A percentile compares a stretch with the other conserved stretches of the same genome.
Conservation (phyloP, 352 stramenopile species). For the Blastocystis hominis region DNA sequence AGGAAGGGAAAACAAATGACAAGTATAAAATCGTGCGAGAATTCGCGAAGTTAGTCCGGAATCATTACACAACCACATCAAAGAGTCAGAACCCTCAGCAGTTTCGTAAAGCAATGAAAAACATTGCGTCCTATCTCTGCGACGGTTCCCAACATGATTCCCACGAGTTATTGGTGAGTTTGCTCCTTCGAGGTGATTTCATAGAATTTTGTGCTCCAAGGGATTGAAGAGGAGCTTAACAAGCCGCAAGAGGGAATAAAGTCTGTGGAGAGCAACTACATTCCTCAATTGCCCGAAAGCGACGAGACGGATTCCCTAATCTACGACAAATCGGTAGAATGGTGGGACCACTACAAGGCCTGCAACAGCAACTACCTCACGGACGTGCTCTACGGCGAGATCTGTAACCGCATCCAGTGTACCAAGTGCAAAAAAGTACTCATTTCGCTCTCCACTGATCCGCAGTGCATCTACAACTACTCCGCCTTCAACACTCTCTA, state of each 20-base stretch:
- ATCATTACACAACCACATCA: background rate
- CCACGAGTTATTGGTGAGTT: slow-evolving; percentile 29
- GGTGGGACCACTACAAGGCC: slow-evolving; percentile 6
- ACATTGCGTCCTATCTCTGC: slow-evolving; percentile 48
- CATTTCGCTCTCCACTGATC: background rate
- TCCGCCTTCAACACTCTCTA: slow-evolving; percentile 44
- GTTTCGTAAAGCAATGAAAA: slow-evolving; percentile 41
- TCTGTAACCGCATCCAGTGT: slow-evolving; percentile 45
- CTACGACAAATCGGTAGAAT: background rate
- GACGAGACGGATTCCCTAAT: background rate
- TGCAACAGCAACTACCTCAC: slow-evolving; percentile 31
- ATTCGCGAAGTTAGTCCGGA: slow-evolving; percentile 18
- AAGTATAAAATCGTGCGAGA: slow-evolving; percentile 45
- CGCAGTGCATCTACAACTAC: slow-evolving; percentile 16
- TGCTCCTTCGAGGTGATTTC: background rate
- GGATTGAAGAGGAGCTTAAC: slow-evolving; percentile 44
- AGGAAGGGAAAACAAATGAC: slow-evolving; percentile 36
- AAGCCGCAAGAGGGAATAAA: background rate
- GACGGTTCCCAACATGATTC: slow-evolving; percentile 53
- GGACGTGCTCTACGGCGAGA: slow-evolving; percentile 32
- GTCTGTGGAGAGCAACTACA: slow-evolving; percentile 14
- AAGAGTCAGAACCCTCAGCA: slow-evolving; percentile 20
- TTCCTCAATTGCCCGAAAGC: background rate
- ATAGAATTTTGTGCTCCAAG: slow-evolving; percentile 55
- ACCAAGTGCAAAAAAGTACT: slow-evolving; percentile 44